These are phyloP conservation scores for Erodium maritimum DNA, from an alignment of 345 rosid genomes.

Conservation along the genomic window DNA sequence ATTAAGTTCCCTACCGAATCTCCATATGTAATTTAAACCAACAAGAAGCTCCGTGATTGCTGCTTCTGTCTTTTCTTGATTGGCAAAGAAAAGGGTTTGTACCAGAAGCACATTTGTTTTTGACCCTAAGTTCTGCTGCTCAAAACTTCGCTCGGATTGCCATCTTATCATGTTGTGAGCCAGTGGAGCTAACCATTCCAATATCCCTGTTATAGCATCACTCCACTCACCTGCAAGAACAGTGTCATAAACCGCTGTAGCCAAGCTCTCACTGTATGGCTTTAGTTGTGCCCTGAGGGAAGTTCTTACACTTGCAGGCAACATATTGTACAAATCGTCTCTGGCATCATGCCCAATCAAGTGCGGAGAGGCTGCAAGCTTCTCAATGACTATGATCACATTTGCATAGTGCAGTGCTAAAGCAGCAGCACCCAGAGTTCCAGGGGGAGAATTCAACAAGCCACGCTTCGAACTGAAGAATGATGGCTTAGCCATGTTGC, in stretches of 20 bases:
- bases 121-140: constrained; percentile 78
- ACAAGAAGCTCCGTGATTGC: constrained; percentile 89
- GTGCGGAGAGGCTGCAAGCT: constrained; percentile 83
- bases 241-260: constrained; percentile 45
- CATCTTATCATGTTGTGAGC: constrained; percentile 96
- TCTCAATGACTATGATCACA: constrained; percentile 79
- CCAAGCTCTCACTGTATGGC: constrained; percentile 60
- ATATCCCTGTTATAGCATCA: constrained; percentile 55
- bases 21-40: constrained; percentile 86
- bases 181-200: constrained; percentile 94
- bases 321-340: constrained; percentile 90
- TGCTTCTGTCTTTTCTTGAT: constrained; percentile 89
- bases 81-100: constrained; percentile 90
- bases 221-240: constrained; percentile 77
- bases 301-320: constrained; percentile 66
- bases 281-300: constrained; percentile 59
- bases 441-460: constrained; percentile 59
- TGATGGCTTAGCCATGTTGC: constrained; percentile 17
- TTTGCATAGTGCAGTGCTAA: constrained; percentile 91
- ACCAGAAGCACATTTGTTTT: constrained; percentile 75
- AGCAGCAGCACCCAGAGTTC: constrained; percentile 81
- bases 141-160: constrained; percentile 90
- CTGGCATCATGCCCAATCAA: constrained; percentile 91
- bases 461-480: constrained; percentile 25
- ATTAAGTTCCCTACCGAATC: constrained; percentile 68